Evolutionary conservation across 2,329 filamentous ascomycete species (phyloP).

Genomic region (Cladosporium sp.): DNA sequence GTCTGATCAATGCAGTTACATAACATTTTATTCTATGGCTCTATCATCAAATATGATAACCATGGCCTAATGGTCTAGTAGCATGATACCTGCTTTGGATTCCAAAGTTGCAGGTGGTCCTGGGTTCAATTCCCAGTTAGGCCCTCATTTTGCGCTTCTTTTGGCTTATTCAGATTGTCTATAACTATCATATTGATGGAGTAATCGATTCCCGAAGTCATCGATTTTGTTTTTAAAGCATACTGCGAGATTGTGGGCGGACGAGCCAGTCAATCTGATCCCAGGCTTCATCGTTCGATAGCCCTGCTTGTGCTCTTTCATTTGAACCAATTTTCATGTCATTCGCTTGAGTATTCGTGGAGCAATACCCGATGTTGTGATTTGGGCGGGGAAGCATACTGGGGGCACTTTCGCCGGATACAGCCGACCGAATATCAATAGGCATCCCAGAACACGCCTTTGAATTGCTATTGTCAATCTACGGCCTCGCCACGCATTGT

Average conservation of each 20-base stretch:
- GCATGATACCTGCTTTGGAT: background rate
- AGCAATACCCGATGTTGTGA: background rate
- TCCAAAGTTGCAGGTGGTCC: background rate
- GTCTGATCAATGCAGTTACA: no score
- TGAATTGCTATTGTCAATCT: background rate
- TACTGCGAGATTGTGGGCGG: background rate
- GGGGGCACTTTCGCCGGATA: background rate
- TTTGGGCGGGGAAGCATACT: background rate
- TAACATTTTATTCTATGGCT: no score
- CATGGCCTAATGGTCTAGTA: background rate
- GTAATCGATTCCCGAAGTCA: background rate
- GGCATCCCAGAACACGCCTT: background rate
- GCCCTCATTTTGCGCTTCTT: background rate
- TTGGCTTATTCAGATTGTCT: background rate
- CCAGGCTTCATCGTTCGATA: background rate
- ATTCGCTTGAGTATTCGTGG: background rate
- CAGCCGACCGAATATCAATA: background rate
- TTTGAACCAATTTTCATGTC: background rate
- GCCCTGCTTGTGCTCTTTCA: background rate
- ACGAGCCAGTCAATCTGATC: background rate
- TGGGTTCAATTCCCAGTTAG: background rate
- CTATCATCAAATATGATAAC: no score
- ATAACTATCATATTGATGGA: background rate
- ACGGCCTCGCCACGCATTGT: background rate
- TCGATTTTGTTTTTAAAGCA: background rate